Evolutionary conservation across 2,329 filamentous ascomycete genomes (phyloP), one percentile per base, ranked within the genome.

Genomic region (Aphanocladium album): DNA sequence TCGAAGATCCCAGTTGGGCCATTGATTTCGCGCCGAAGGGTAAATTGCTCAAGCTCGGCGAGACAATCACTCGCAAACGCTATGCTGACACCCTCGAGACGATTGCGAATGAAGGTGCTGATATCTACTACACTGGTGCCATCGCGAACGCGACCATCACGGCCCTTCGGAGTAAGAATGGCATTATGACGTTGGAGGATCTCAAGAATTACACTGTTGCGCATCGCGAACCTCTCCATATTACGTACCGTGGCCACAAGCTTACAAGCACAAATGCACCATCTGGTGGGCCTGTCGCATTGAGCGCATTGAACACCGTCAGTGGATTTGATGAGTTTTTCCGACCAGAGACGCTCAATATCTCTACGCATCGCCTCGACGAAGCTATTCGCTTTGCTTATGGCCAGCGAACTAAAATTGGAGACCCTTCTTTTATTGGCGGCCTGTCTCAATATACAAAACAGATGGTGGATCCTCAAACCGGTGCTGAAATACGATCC

Each of bases 351-450:
- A 74, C 78, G 2, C 76, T 77, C 52, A 81, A 82, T 64, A 70
- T 91, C 0, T 90, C 86, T 43, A 90, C 89, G 0, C 91, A 96
- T 70, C 80, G 88, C 0, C 76, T 96, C n/a, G 87, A 93, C 64
- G 91, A 96, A 77, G 88, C 90, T 1, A 89, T 96, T 62, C 80
- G 89, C 8, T 96, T 93, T 69, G 90, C 86, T 0, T 96, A 96
- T 67, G 91, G 88, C 2, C 75, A 88, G 78, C 84, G 91, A 55
- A 81, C 84, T 1, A 77, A 89, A 35, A 80, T 96, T 0, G 92
- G 90, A 1, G 92, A 96, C 65, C 92, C 92, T 0, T 77, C 76
- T 0, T 96, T 89, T 67, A 83, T 93, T 7, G 67, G 73, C 0
- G 76, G 81, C 0, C 81, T 89, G 12, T 76, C 89, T 47, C 76